Conservation (phyloP, 2,329 filamentous ascomycete species). For the Botrytis aclada region DNA sequence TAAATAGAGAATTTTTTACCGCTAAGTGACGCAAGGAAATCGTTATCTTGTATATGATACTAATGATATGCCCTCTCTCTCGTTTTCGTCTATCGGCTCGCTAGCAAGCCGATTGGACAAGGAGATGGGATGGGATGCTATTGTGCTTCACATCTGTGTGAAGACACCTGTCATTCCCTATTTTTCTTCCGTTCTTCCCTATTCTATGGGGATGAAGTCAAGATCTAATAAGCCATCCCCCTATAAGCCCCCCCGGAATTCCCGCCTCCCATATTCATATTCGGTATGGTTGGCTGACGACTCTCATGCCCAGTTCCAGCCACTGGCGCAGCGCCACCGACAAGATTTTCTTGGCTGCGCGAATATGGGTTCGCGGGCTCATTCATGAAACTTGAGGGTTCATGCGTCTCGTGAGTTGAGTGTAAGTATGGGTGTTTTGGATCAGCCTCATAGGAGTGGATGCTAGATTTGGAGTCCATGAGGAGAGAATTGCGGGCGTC, state of each 20-base stretch:
- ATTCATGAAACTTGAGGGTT: constrained; percentile 27
- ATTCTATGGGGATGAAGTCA: too few relatives aligned
- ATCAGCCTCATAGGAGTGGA: constrained; percentile 2
- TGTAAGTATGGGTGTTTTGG: constrained; percentile 30
- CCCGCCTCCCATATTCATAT: constrained; percentile 5
- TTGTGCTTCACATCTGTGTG: constrained; percentile 1
- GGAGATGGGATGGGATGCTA: not conserved
- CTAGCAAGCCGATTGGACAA: constrained; percentile 5
- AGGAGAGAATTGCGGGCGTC: constrained; percentile 85
- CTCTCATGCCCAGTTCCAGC: not conserved
- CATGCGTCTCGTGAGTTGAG: constrained; percentile 20
- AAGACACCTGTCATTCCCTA: not conserved
- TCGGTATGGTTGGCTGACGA: constrained; percentile 11
- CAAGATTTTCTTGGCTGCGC: constrained; percentile 15
- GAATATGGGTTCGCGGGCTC: constrained; percentile 35
- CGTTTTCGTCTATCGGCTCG: not conserved
- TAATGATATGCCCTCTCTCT: not conserved
- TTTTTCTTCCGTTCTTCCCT: not conserved
- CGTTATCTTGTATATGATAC: constrained; percentile 11
- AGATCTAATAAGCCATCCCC: constrained; percentile 31
- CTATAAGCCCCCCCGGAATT: constrained; percentile 27
- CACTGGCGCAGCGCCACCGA: constrained; percentile 12
- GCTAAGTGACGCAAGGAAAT: constrained; percentile 14
- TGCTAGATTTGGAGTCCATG: constrained; percentile 17
- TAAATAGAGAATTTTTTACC: constrained; percentile 6